Evolutionary conservation across 345 rosid genomes (phyloP).

Genomic region (Clausena lansium): DNA sequence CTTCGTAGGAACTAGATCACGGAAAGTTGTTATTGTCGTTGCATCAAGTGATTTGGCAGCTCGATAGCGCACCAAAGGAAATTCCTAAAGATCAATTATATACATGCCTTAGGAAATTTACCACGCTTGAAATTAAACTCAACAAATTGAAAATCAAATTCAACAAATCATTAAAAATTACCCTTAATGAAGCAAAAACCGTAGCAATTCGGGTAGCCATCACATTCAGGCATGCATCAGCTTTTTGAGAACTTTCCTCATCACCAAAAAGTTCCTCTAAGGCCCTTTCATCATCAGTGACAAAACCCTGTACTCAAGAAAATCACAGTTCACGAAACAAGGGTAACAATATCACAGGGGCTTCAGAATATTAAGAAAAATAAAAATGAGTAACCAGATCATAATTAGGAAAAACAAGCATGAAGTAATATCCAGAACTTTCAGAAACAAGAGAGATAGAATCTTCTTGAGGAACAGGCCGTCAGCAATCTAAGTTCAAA

Average conservation of each 20-base stretch:
- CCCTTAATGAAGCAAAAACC: constrained; percentile 95
- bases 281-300: constrained; percentile 85
- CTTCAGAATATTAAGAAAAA: not conserved
- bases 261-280: constrained; percentile 84
- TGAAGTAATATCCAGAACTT: not conserved
- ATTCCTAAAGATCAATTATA: constrained; percentile 56
- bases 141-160: constrained; percentile 21
- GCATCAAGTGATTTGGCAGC: constrained; percentile 95
- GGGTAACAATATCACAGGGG: not conserved
- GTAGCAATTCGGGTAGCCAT: constrained; percentile 96
- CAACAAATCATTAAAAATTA: constrained; percentile 29
- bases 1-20: constrained; percentile 89
- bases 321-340: constrained; percentile 4
- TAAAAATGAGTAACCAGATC: constrained; percentile 6
- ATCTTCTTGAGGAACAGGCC: not conserved
- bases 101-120: constrained; percentile 22
- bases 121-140: constrained; percentile 15
- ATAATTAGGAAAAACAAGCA: not conserved
- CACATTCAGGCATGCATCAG: constrained; percentile 80
- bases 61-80: constrained; percentile 89
- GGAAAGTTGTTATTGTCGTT: constrained; percentile 79
- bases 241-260: constrained; percentile 71
- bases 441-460: not conserved
- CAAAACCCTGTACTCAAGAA: constrained; percentile 60
- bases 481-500: constrained; percentile 2